Conservation (phyloP, 805 yeast genomes). For the Maudiozyma serrabonitensis region DNA sequence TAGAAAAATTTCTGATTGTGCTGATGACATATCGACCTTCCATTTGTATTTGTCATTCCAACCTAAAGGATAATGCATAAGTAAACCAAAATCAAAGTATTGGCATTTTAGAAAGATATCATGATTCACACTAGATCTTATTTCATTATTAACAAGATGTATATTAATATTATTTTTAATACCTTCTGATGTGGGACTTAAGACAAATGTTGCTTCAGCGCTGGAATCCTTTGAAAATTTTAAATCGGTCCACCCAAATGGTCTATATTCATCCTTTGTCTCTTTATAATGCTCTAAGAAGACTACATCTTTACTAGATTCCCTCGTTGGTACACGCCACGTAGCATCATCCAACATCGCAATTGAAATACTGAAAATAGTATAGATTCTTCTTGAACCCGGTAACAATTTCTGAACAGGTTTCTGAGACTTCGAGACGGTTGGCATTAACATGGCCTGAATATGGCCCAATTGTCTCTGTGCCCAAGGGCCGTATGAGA, state of each 20-base stretch:
- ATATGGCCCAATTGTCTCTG: constrained; percentile 69
- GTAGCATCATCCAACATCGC: constrained; percentile 55
- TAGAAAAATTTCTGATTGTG: constrained; percentile 49
- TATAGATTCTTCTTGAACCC: constrained; percentile 47
- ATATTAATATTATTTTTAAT: constrained; percentile 42
- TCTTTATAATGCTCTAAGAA: constrained; percentile 28
- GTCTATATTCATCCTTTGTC: constrained; percentile 37
- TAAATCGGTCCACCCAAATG: constrained; percentile 90
- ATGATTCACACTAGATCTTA: constrained; percentile 82
- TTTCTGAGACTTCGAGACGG: constrained; percentile 45
- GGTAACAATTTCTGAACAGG: constrained; percentile 34
- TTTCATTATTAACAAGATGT: constrained; percentile 45
- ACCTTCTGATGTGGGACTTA: constrained; percentile 46
- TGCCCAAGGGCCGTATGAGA: constrained; percentile 94
- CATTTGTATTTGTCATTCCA: constrained; percentile 80
- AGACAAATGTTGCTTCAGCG: constrained; percentile 37
- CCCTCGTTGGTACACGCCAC: constrained; percentile 74
- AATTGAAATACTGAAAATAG: constrained; percentile 47
- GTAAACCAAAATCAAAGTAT: constrained; percentile 43
- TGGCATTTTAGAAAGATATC: constrained; percentile 62
- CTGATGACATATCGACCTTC: constrained; percentile 47
- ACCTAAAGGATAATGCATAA: constrained; percentile 58
- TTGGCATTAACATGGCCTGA: constrained; percentile 61
- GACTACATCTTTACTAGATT: constrained; percentile 63
- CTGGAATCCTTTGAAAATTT: constrained; percentile 47